These are phyloP conservation scores for Bacterosira constricta DNA, from an alignment of 108 stramenopile genomes.

Conservation along the genomic window DNA sequence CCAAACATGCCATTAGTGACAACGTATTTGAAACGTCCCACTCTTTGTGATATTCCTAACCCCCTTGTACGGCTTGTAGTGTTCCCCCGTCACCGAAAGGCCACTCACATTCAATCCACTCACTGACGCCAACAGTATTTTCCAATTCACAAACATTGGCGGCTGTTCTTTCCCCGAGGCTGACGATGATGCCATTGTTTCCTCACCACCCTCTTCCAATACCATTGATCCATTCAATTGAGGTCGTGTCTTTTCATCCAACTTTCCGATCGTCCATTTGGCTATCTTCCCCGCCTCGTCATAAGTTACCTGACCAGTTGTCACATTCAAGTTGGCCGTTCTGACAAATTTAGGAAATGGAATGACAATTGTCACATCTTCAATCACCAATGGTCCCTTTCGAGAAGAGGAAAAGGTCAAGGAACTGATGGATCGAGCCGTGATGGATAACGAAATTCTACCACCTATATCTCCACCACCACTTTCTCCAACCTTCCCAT, in stretches of 20 bases:
- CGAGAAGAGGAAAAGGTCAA: conserved; percentile 65
- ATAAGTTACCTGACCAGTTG: conserved; percentile 81
- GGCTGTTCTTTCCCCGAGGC: conserved; percentile 76
- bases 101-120: conserved; percentile 92
- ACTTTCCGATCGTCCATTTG: conserved; percentile 90
- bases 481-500: conserved; percentile 32
- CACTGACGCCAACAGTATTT: conserved; percentile 92
- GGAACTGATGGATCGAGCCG: conserved; percentile 68
- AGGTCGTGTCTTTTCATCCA: conserved; percentile 69
- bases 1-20: conserved; percentile 48
- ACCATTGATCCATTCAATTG: conserved; percentile 63
- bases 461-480: conserved; percentile 41
- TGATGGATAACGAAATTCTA: conserved; percentile 57
- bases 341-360: conserved; percentile 94
- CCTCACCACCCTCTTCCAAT: conserved; percentile 43
- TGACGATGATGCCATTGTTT: conserved; percentile 5
- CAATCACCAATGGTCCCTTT: conserved; percentile 80
- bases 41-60: conserved; percentile 89
- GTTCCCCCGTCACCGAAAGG: conserved; percentile 89
- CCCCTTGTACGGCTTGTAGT: conserved; percentile 97
- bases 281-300: conserved; percentile 98
- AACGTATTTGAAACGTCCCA: conserved; percentile 86
- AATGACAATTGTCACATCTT: conserved; percentile 91
- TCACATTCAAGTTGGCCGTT: conserved; percentile 85
- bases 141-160: conserved; percentile 91